Conservation (phyloP, 2,329 filamentous ascomycete genomes). For the Alternaria sp. region DNA sequence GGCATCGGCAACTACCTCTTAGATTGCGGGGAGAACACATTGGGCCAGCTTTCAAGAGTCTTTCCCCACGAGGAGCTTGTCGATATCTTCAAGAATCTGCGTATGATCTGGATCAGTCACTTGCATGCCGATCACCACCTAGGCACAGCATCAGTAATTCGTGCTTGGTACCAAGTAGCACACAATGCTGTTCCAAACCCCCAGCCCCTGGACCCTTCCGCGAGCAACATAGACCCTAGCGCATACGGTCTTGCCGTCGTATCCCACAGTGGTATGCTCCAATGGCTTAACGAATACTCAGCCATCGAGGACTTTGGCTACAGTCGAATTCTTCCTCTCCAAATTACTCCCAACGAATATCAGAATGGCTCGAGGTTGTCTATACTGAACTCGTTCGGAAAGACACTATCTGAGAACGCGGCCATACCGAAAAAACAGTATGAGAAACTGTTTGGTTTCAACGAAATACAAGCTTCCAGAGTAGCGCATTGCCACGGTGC, state of each 20-base stretch:
- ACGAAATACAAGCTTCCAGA: conserved; percentile 67
- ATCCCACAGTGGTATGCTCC: conserved; percentile 73
- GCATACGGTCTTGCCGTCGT: conserved; percentile 59
- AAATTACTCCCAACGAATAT: conserved; percentile 45
- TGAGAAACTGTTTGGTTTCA: conserved; percentile 65
- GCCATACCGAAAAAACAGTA: conserved; percentile 38
- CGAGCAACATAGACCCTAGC: conserved; percentile 38
- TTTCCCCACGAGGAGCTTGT: conserved; percentile 70
- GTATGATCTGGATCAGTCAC: conserved; percentile 91
- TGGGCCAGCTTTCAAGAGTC: conserved; percentile 82
- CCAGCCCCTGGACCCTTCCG: conserved; percentile 17
- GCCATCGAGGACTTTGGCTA: conserved; percentile 79
- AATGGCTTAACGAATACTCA: conserved; percentile 80
- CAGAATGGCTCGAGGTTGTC: conserved; percentile 26
- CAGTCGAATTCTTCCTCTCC: conserved; percentile 62
- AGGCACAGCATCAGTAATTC: conserved; percentile 80
- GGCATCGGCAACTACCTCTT: conserved; percentile 87
- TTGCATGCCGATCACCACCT: conserved; percentile 96
- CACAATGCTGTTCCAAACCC: conserved; percentile 49
- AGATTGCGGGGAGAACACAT: conserved; percentile 89
- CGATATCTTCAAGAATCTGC: conserved; percentile 78
- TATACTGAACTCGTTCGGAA: conserved; percentile 31
- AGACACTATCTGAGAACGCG: conserved; percentile 1
- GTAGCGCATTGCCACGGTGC: conserved; percentile 84
- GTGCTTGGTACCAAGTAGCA: conserved; percentile 73